These are phyloP conservation scores for Eimeria praecox DNA, from an alignment of 169 alveolate genomes.

Conservation along the genomic window DNA sequence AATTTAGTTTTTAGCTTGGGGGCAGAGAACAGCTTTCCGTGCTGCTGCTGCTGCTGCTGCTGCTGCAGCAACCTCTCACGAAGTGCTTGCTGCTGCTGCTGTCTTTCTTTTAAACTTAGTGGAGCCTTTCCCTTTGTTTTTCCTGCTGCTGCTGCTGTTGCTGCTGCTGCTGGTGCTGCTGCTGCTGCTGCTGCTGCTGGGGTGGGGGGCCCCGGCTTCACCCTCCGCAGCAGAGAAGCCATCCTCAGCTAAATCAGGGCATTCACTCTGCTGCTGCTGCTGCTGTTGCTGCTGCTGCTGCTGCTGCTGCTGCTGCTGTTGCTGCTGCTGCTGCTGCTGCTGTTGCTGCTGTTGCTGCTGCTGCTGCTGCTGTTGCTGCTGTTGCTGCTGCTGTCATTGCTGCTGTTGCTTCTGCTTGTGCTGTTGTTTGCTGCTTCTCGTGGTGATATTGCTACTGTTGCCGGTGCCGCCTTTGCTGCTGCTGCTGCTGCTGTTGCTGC, in stretches of 20 bases:
- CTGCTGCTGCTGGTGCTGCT: constrained; percentile 4
- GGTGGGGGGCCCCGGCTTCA: neutral
- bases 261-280: neutral
- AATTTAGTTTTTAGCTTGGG: constrained; percentile 20
- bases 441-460: neutral
- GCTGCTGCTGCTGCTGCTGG: constrained; percentile 15
- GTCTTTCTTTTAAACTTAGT: constrained; percentile 14
- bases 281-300: neutral
- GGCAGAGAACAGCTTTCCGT: constrained; percentile 11
- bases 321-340: too few relatives aligned
- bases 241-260: neutral
- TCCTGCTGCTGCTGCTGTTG: constrained; percentile 51
- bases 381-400: neutral
- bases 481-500: neutral
- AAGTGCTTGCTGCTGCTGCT: constrained; percentile 23
- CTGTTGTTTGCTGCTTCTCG: neutral
- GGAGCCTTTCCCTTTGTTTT: neutral
- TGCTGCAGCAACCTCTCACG: constrained; percentile 38
- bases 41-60: constrained; percentile 62
- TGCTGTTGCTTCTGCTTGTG: neutral
- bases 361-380: neutral
- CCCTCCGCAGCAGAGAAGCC: constrained; percentile 23
- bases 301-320: neutral
- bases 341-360: neutral
- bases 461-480: neutral